Evolutionary conservation across 495 filamentous ascomycete genomes (phyloP).

Genomic region (Rostrohypoxylon terebratum): DNA sequence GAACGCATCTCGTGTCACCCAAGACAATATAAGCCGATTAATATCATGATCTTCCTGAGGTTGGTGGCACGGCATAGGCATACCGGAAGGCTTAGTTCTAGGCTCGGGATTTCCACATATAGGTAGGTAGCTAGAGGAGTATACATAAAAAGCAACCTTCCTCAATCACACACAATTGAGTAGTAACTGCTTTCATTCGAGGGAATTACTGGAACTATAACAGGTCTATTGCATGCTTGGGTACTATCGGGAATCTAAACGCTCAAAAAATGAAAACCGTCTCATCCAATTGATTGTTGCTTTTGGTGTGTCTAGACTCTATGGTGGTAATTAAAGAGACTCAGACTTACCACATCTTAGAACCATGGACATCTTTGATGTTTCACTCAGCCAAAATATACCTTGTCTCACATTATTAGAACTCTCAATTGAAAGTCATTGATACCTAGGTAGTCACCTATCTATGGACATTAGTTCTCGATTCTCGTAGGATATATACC

Average conservation of each 20-base stretch:
- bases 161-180: not conserved
- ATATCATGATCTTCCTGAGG: slow-evolving; percentile 12
- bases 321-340: not conserved
- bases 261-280: not conserved
- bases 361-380: not conserved
- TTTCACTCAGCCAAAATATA: not conserved
- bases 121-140: slow-evolving; percentile 8
- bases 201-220: not conserved
- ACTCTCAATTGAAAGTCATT: too few relatives aligned
- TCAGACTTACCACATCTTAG: not conserved
- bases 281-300: not conserved
- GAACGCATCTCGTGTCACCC: slow-evolving; percentile 3
- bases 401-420: too few relatives aligned
- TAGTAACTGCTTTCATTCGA: not conserved
- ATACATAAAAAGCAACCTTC: not conserved
- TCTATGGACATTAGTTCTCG: too few relatives aligned
- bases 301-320: not conserved
- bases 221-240: not conserved
- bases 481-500: too few relatives aligned
- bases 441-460: too few relatives aligned
- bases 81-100: slow-evolving; percentile 10
- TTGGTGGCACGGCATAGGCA: slow-evolving; percentile 33
- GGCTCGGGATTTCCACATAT: slow-evolving; percentile 20
- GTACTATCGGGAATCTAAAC: not conserved
- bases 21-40: slow-evolving; percentile 8